Conservation (phyloP, 371 early-diverging fungal genomes). For the Rhizopus sp. region DNA sequence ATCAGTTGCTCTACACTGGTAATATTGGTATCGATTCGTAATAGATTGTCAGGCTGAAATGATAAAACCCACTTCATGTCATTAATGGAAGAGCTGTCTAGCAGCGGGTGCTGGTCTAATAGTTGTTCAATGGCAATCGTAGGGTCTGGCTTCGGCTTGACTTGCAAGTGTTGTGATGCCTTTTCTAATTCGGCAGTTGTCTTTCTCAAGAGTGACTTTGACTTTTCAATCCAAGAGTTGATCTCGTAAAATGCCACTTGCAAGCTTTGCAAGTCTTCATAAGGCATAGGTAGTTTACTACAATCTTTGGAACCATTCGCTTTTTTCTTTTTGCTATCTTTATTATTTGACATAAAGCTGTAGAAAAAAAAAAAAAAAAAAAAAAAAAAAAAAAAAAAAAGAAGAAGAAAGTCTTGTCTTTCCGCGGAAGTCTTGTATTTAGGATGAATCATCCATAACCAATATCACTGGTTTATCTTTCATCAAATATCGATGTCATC, state of each 20-base stretch:
- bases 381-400: too few species aligned
- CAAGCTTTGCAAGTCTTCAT: conserved; percentile 11
- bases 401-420: too few species aligned
- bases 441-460: too few species aligned
- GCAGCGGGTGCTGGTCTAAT: neutral
- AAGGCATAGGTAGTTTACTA: neutral
- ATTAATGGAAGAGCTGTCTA: neutral
- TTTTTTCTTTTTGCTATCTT: neutral
- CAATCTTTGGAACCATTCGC: neutral
- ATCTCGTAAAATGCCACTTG: conserved; percentile 53
- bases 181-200: conserved; percentile 52
- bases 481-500: too few species aligned
- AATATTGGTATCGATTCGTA: conserved; percentile 42
- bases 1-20: conserved; percentile 41
- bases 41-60: conserved; percentile 34
- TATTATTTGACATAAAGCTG: too few species aligned
- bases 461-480: too few species aligned
- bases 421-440: too few species aligned
- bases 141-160: conserved; percentile 9
- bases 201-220: conserved; percentile 41
- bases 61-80: conserved; percentile 36
- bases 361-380: too few species aligned
- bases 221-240: conserved; percentile 55
- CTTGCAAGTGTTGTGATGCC: conserved; percentile 41
- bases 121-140: neutral